Percentiles rank a stretch among this genome's conserved stretches.
Conservation (phyloP, 129 eudicot genomes). For the Helianthus annuus region DNA sequence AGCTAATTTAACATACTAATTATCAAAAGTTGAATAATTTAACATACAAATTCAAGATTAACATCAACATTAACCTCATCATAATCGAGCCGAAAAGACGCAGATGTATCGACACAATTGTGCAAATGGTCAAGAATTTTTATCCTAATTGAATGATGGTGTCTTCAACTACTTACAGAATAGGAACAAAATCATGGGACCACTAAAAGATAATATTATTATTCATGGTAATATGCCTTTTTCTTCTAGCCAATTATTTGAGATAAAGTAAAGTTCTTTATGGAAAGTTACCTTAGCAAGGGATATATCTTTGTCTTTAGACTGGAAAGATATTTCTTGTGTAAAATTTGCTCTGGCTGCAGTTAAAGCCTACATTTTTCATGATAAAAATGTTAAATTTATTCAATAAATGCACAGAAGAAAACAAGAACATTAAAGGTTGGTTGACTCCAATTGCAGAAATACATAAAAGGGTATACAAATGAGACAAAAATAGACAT, state of each 20-base stretch:
- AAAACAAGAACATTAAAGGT: background rate
- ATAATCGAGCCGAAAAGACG: background rate
- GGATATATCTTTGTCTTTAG: constrained; percentile 89
- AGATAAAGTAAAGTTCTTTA: constrained; percentile 19
- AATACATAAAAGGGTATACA: background rate
- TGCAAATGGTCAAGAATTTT: constrained; percentile 20
- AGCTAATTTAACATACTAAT: constrained; percentile 15
- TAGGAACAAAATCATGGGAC: constrained; percentile 26
- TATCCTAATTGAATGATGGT: constrained; percentile 9
- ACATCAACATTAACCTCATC: background rate
- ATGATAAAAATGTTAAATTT: constrained; percentile 5
- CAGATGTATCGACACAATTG: background rate
- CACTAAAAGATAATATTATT: constrained; percentile 29
- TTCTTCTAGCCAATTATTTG: constrained; percentile 32
- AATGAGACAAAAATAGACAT: background rate
- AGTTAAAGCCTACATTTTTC: constrained; percentile 59
- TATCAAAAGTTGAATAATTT: constrained; percentile 1
- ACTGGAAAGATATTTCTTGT: constrained; percentile 79
- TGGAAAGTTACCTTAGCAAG: constrained; percentile 78
- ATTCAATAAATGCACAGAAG: background rate
- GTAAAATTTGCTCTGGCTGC: constrained; percentile 81
- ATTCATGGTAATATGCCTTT: constrained; percentile 33
- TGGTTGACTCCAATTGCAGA: constrained; percentile 5
- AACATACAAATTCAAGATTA: background rate
- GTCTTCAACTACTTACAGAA: constrained; percentile 21